Evolutionary conservation across 1,284 basidiomycete genomes (phyloP).

Genomic region (Irpex sp.): DNA sequence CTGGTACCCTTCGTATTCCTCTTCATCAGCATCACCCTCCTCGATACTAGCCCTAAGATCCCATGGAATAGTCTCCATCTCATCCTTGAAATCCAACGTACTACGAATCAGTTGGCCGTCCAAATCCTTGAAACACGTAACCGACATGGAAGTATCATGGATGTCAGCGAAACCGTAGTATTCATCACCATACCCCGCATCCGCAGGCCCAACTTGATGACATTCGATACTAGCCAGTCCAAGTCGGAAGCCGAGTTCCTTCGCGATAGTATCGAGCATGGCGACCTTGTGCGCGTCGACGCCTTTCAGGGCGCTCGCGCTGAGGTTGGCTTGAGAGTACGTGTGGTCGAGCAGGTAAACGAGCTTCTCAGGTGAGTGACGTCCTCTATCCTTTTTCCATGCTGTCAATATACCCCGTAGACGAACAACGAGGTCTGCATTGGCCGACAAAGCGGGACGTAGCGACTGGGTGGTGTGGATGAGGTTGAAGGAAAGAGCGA

Average conservation of each 20-base stretch:
- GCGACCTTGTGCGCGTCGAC: slow-evolving; percentile 18
- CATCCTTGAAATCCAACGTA: slow-evolving; percentile 24
- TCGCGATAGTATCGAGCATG: slow-evolving; percentile 14
- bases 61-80: slow-evolving; percentile 14
- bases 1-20: neutral
- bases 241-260: slow-evolving; percentile 19
- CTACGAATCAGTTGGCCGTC: slow-evolving; percentile 25
- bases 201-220: neutral
- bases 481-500: slow-evolving; percentile 44
- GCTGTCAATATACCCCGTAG: neutral
- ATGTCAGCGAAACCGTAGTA: slow-evolving; percentile 27
- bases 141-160: neutral
- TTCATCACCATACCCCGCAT: neutral
- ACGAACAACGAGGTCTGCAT: neutral
- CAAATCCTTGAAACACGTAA: slow-evolving; percentile 32
- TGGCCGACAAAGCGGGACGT: slow-evolving; percentile 29
- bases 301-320: slow-evolving; percentile 20
- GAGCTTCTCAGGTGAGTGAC: neutral
- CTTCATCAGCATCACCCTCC: neutral
- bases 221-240: slow-evolving; percentile 35
- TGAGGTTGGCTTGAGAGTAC: slow-evolving; percentile 12
- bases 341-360: neutral
- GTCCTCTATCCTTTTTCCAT: neutral
- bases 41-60: neutral
- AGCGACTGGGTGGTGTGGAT: slow-evolving; percentile 34